Evolutionary conservation across 2,329 filamentous ascomycete species (phyloP), one percentile per base, ranked within the genome.

Genomic region (Ascochyta viciae-villosae): DNA sequence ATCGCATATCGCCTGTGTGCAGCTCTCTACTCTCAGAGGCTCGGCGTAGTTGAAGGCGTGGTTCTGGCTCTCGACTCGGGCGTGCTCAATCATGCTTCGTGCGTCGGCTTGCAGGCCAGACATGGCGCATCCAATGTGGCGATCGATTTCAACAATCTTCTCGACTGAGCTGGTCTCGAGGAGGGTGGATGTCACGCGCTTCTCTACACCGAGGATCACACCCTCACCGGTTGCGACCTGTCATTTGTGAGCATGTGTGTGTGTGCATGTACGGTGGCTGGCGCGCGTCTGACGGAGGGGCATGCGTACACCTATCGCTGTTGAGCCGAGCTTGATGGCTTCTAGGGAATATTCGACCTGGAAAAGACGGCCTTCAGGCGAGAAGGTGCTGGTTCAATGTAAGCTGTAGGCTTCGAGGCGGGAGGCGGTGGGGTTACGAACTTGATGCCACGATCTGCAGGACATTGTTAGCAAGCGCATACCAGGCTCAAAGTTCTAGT

Each of bases 301-400:
- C 9, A 77, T 22, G 27, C 81, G 58, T 83, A 88, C 93, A 71
- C 95, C 95, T 81, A 99, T 99, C 75, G 95, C 95, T 68, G 95
- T 99, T 72, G 91, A 96, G 68, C 95, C 95, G 67, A 98, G 91
- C 85, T 99, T 99, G 87, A 99, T 99, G 80, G 95, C 95, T 84
- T 99, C 95, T 78, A 99, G 90, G 58, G 95, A 98, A 87, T 99
- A 99, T 89, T 99, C 95, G 83, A 99, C 95, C 84, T 99, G 95
- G 87, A 99, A 99, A 79, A 99, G 91, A 81, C 95, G 95, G 74
- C 95, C 95, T 86, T 99, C 95, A 60, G 95, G 95, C 71, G 95
- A 99, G 87, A 99, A 99, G 86, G 95, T 99, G 86, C 91, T 96
- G 76, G 49, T 44, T 13, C 45, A 49, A 44, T 60, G 67, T 74